Evolutionary conservation across 495 filamentous ascomycete genomes (phyloP).

Genomic region (Polyplosphaeria fusca): DNA sequence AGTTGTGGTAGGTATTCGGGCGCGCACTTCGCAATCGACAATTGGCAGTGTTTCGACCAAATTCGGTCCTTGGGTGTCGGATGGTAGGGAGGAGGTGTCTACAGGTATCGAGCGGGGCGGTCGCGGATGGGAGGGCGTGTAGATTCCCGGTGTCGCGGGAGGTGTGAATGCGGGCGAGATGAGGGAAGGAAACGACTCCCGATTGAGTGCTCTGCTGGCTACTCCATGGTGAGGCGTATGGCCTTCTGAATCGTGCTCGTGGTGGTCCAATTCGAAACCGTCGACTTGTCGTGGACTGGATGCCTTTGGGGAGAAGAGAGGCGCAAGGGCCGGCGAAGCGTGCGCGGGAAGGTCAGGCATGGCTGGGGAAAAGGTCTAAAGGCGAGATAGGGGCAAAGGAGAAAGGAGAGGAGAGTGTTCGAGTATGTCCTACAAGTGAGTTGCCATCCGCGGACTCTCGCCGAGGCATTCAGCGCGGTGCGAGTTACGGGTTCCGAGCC

Average conservation of each 20-base stretch:
- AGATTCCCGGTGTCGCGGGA: conserved; percentile 40
- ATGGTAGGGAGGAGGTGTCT: conserved; percentile 22
- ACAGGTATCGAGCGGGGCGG: conserved; percentile 37
- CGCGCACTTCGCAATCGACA: conserved; percentile 45
- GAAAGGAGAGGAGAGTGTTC: no score
- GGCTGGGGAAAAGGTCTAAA: background rate
- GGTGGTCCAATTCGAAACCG: conserved; percentile 30
- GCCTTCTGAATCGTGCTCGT: conserved; percentile 2
- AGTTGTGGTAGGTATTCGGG: conserved; percentile 56
- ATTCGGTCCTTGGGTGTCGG: conserved; percentile 12
- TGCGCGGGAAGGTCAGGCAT: conserved; percentile 41
- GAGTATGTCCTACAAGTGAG: no score
- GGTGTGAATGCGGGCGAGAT: conserved; percentile 48
- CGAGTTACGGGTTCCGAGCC: no score
- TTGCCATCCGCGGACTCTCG: no score
- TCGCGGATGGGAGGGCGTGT: conserved; percentile 32
- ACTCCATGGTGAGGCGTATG: background rate
- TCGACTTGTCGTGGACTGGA: conserved; percentile 26
- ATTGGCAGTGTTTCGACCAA: conserved; percentile 40
- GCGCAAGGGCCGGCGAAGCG: conserved; percentile 40
- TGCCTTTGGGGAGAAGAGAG: conserved; percentile 33
- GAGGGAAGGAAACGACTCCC: conserved; percentile 34
- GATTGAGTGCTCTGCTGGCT: conserved; percentile 5
- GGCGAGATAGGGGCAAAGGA: background rate
- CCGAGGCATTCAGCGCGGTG: no score